Evolutionary conservation across 148 eudicot genomes (phyloP).

Genomic region (Vaccinium corymbosum): DNA sequence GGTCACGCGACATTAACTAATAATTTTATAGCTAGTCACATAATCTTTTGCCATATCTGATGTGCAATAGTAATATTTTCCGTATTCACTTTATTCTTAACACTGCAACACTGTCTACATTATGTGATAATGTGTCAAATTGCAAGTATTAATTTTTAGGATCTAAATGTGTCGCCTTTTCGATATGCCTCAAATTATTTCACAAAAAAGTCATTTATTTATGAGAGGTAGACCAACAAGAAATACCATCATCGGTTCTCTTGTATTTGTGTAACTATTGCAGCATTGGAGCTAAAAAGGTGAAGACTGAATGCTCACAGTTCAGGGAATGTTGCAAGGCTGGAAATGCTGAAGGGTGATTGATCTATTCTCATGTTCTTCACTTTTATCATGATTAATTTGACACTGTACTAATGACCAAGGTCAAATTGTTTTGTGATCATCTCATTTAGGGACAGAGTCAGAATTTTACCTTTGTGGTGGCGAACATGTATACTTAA

Average conservation of each 20-base stretch:
- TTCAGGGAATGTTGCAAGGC: constrained; percentile 65
- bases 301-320: constrained; percentile 53
- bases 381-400: neutral
- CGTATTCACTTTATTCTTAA: neutral
- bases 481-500: too few species aligned
- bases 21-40: too few species aligned
- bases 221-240: neutral
- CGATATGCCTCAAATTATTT: neutral
- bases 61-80: neutral
- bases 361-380: neutral
- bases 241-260: neutral
- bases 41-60: too few species aligned
- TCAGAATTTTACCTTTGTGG: too few species aligned
- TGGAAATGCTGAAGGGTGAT: constrained; percentile 62
- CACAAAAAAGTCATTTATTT: neutral
- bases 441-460: neutral
- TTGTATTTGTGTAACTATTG: constrained; percentile 13
- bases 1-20: too few species aligned
- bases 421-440: neutral
- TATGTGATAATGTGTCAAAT: neutral
- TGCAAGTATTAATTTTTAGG: neutral
- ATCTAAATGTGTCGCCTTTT: too few species aligned
- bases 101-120: neutral
- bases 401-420: neutral
- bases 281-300: constrained; percentile 87